Base-by-base conservation (phyloP, 176 grass and related monocot genomes). In the Carex scoparia region DNA sequence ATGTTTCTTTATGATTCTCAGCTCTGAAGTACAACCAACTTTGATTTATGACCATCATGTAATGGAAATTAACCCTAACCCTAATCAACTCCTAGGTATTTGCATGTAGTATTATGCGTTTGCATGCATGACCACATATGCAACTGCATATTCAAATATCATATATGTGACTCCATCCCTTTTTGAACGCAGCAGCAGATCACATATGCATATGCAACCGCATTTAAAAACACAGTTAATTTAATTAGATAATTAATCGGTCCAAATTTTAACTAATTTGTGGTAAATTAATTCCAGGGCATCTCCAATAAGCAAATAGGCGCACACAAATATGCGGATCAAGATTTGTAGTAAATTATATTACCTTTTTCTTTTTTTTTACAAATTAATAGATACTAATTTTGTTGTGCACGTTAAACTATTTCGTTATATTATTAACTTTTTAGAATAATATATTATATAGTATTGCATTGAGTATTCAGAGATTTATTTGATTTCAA, bases 41-140 rank as follows among this genome's bases (percentile, higher is more conserved):
- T 67, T 65, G 80, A 82, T 82, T 83, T 68, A 53, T 67, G 79
- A 83, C 80, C 3, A 0, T 46, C 19, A 28, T 49, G 70, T 12
- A 75, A 33, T 75, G 5, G 4, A 40, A 5, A 40, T 4, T 0
- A 40, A 40, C 38, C 38, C 38, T 5, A 40, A 40, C 4, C 38
- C 38, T 40, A 40, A 40, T 40, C 4, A 40, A 40, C 38, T 40
- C 38, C 38, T 6, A 40, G 38, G 38, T 40, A 4, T 40, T 4
- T 4, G 38, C 4, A 40, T 40, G 38, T 35, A 35, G 33, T 35
- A 35, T 35, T 35, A 35, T 35, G 33, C 1, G 33, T 35, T 3
- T 3, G 3, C 1, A 35, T 3, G 3, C 1, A 35, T 35, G 1
- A 35, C 33, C 33, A 35, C 33, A 35, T 35, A 35, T 35, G 33